Percentiles rank a stretch among this genome's conserved stretches.
Evolutionary conservation across 148 eudicot genomes (phyloP).

Genomic region (Heliamphora exappendiculata): DNA sequence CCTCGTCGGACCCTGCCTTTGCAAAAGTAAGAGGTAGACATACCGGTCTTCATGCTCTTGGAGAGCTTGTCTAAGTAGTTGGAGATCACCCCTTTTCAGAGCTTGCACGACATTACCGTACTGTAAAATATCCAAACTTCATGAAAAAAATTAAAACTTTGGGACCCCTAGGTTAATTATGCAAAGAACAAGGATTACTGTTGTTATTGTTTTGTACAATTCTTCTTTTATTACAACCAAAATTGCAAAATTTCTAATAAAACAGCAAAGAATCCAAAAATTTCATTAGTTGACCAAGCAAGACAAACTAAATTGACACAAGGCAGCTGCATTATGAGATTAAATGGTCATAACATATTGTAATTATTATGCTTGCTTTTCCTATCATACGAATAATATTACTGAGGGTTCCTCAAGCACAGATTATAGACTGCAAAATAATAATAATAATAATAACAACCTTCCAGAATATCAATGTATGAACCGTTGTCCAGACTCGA

Average conservation of each 20-base stretch:
- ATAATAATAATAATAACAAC: too few species aligned
- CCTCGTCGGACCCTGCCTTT: background rate
- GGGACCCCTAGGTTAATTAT: background rate
- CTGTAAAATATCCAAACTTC: slow-evolving; percentile 29
- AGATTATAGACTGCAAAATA: background rate
- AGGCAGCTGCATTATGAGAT: background rate
- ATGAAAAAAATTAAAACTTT: background rate
- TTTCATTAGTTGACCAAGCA: too few species aligned
- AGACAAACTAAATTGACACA: too few species aligned
- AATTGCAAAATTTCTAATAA: background rate
- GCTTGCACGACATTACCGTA: slow-evolving; percentile 67
- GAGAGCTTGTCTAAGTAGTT: slow-evolving; percentile 75
- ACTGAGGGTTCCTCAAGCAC: background rate
- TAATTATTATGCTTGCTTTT: background rate
- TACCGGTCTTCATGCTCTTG: slow-evolving; percentile 87
- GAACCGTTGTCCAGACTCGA: background rate
- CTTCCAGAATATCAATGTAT: too few species aligned
- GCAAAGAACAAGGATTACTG: background rate
- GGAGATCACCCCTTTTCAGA: slow-evolving; percentile 86
- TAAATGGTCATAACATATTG: background rate
- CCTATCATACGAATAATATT: background rate
- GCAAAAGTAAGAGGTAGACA: slow-evolving; percentile 2
- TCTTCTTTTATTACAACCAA: background rate
- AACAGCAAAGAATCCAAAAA: background rate
- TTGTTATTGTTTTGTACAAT: background rate